Base-by-base conservation (phyloP, 768 basidiomycete genomes). In the Tylopilus sp. region DNA sequence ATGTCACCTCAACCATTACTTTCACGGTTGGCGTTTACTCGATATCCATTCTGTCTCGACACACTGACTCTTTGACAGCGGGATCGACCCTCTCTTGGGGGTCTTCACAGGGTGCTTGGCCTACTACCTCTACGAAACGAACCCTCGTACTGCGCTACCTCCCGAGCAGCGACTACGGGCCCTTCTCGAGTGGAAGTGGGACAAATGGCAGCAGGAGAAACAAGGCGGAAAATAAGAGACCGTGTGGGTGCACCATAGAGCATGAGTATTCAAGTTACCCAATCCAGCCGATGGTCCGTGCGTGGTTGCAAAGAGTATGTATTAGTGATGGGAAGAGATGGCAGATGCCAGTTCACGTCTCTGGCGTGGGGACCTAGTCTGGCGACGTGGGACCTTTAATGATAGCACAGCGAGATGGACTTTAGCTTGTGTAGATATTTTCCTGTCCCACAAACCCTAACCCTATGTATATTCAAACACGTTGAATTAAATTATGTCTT, bases 351-450 rank as follows among this genome's bases (percentile, higher is more conserved):
- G 71, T 80, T 82, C 80, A 79, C 0, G 50, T 74, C 73, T 64
- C 74, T 56, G 78, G 78, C 59, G 70, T 75, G 68, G 76, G 76
- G 70, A 73, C 62, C 70, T 76, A n/a, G n/a, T n/a, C n/a, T n/a
- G n/a, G n/a, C n/a, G n/a, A n/a, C n/a, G n/a, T n/a, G n/a, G n/a
- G n/a, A n/a, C n/a, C n/a, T n/a, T n/a, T n/a, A n/a, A n/a, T n/a
- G n/a, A 78, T 76, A 76, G 77, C 77, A 78, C 77, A 78, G 77
- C 78, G 78, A 77, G 77, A 72, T 77, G 69, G 70, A 79, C 80
- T 80, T 79, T 74, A 82, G 84, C 76, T 76, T 80, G 84, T 84
- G 84, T 83, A 86, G 84, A 86, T 86, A 86, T 86, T 86, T 86
- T 78, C 22, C 40, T 16, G 40, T 41, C 40, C 40, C 25, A 24